These are phyloP conservation scores for Apostasia shenzhenica DNA, from an alignment of 106 monocot genomes.

Conservation along the genomic window DNA sequence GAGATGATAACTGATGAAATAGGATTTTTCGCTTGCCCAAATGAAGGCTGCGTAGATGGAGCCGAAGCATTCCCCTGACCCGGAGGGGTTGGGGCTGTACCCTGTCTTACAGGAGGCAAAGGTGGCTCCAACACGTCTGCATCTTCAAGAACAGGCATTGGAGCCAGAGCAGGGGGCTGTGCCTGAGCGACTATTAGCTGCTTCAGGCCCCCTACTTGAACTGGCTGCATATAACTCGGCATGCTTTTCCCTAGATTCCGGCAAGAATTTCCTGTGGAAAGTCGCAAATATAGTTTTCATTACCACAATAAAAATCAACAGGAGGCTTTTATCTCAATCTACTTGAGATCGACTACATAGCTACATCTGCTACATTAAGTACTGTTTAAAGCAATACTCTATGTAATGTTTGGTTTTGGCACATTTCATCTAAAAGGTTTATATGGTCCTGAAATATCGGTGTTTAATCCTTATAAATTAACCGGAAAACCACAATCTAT, in stretches of 20 bases:
- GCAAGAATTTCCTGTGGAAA: slow-evolving; percentile 48
- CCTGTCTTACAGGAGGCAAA: slow-evolving; percentile 26
- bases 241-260: slow-evolving; percentile 15
- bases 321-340: too few relatives aligned
- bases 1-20: neutral
- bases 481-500: too few relatives aligned
- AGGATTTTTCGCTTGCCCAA: neutral
- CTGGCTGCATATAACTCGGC: slow-evolving; percentile 31
- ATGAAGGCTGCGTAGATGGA: slow-evolving; percentile 10
- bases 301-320: too few relatives aligned
- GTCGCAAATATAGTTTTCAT: too few relatives aligned
- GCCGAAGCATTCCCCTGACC: slow-evolving; percentile 3
- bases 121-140: slow-evolving; percentile 54
- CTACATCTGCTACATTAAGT: too few relatives aligned
- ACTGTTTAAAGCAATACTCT: too few relatives aligned
- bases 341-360: too few relatives aligned
- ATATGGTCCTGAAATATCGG: too few relatives aligned
- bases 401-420: too few relatives aligned
- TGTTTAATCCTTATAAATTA: too few relatives aligned
- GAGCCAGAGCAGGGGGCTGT: slow-evolving; percentile 34
- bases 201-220: slow-evolving; percentile 24
- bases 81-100: neutral
- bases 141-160: slow-evolving; percentile 30
- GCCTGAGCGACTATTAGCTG: neutral
- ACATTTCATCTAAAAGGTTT: too few relatives aligned